phyloP scores from a whole-genome alignment of 176 grass and related monocot genomes.

The Tillandsia fasciculata region DNA sequence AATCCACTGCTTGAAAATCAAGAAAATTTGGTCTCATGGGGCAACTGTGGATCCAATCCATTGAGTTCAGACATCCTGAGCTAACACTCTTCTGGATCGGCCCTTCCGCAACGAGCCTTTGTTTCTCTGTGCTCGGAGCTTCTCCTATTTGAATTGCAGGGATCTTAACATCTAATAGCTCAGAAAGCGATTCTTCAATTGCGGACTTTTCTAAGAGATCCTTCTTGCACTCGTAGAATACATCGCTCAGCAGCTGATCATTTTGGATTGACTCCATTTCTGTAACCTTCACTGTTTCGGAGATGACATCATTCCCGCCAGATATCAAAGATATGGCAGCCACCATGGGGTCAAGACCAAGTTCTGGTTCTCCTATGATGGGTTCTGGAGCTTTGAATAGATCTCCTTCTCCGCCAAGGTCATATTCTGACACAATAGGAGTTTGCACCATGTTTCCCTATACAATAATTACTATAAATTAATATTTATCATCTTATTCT shows the following conservation, averaged over 20 bases:
- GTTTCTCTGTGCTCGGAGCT: conserved; percentile 26
- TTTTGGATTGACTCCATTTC: conserved; percentile 40
- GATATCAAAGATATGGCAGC: conserved; percentile 77
- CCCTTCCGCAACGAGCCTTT: conserved; percentile 36
- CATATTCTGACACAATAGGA: conserved; percentile 62
- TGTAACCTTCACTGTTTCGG: conserved; percentile 37
- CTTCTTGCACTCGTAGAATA: conserved; percentile 72
- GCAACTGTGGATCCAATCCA: conserved; percentile 44
- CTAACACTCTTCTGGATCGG: conserved; percentile 85
- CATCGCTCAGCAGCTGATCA: conserved; percentile 55
- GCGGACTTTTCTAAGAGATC: conserved; percentile 71
- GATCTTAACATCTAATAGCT: conserved; percentile 82
- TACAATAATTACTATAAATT: conserved; percentile 11
- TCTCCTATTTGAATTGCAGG: conserved; percentile 68
- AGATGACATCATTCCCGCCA: conserved; percentile 31
- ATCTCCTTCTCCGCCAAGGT: conserved; percentile 83
- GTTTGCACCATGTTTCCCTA: conserved; percentile 51
- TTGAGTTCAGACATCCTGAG: conserved; percentile 68
- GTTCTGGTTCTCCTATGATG: conserved; percentile 52
- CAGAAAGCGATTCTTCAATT: conserved; percentile 76
- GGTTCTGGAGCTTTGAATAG: conserved; percentile 86
- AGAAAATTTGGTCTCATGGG: conserved; percentile 68
- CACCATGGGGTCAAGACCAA: conserved; percentile 46
- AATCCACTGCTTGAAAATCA: conserved; percentile 72
- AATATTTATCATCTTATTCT: background rate